Base-by-base conservation (phyloP, 768 basidiomycete species). In the Termitomyces sp. region DNA sequence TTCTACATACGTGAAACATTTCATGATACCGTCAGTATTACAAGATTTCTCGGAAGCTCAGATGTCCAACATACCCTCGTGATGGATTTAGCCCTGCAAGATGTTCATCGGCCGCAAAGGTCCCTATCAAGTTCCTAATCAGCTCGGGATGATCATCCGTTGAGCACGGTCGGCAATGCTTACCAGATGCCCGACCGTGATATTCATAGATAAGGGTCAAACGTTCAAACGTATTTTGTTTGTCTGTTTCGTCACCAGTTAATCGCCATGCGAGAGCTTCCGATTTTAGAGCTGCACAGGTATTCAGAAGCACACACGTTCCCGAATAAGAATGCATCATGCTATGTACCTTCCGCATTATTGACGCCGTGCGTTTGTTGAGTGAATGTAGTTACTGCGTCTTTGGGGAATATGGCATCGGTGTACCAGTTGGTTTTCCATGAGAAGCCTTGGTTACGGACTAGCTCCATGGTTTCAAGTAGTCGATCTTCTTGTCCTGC, bases 351-450 rank as follows among this genome's bases (percentile, higher is more conserved):
- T 68, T 75, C 74, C 23, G 64, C 74, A 14, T 70, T 76, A 61
- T 75, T 76, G 5, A 76, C 74, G 10, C 75, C 75, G 54, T 76
- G 75, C 70, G 73, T 73, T 53, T 68, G 64, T 65, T 66, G 66
- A 12, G 57, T 69, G n/a, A 69, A 66, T 1, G 59, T 40, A 3
- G 69, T 67, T 10, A 68, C 65, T 4, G 71, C 65, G 14, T 53
- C 60, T 53, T 71, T 69, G 3, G 73, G 74, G 66, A 77, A 77
- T 6, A 61, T 68, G 1, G 60, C 68, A 9, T 70, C 67, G 17
- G 66, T 68, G 57, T 73, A 77, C 73, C 73, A 77, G 15, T 73
- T 55, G 23, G 71, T 66, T 62, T 76, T 75, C 75, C 75, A 77
- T 0, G 72, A 73, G 58, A 71, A 76, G 0, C 75, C 74, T 28